phyloP scores from a whole-genome alignment of 140 eudicot genomes.

The Flaveria floridana region DNA sequence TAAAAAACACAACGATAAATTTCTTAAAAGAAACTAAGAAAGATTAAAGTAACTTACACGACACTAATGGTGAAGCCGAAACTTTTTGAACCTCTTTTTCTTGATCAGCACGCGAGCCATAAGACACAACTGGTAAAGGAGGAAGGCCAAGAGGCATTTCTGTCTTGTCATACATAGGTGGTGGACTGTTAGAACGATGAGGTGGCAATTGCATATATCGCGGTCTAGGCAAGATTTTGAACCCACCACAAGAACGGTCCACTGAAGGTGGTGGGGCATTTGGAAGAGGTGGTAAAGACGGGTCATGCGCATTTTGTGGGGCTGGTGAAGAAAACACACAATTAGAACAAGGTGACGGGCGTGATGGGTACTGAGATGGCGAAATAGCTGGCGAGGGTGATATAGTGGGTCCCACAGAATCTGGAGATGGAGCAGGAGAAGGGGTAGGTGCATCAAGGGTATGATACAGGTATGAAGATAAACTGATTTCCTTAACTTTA shows the following conservation, averaged over 20 bases:
- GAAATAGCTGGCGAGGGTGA: constrained; percentile 39
- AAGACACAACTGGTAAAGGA: constrained; percentile 50
- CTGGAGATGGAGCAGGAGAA: constrained; percentile 63
- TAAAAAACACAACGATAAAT: not conserved
- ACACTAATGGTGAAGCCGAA: constrained; percentile 35
- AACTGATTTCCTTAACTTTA: constrained; percentile 66
- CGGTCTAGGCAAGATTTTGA: constrained; percentile 36
- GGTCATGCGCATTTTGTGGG: constrained; percentile 28
- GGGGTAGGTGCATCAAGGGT: constrained; percentile 61
- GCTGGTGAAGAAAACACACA: constrained; percentile 35
- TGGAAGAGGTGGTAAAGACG: constrained; percentile 44
- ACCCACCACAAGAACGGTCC: constrained; percentile 39
- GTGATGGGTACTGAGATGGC: constrained; percentile 37
- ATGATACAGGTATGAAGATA: constrained; percentile 64
- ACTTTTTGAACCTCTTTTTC: constrained; percentile 30
- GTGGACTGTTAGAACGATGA: constrained; percentile 31
- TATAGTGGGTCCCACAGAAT: constrained; percentile 32
- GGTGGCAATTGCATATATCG: constrained; percentile 39
- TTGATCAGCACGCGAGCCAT: constrained; percentile 35
- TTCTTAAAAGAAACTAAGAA: not conserved
- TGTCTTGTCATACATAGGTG: constrained; percentile 32
- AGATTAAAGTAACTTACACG: constrained; percentile 56
- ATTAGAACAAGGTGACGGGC: constrained; percentile 23
- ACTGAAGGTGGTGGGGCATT: constrained; percentile 49
- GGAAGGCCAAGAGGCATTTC: constrained; percentile 45